Evolutionary conservation across 495 filamentous ascomycete genomes (phyloP).

Genomic region (Penicillium simplicissimum): DNA sequence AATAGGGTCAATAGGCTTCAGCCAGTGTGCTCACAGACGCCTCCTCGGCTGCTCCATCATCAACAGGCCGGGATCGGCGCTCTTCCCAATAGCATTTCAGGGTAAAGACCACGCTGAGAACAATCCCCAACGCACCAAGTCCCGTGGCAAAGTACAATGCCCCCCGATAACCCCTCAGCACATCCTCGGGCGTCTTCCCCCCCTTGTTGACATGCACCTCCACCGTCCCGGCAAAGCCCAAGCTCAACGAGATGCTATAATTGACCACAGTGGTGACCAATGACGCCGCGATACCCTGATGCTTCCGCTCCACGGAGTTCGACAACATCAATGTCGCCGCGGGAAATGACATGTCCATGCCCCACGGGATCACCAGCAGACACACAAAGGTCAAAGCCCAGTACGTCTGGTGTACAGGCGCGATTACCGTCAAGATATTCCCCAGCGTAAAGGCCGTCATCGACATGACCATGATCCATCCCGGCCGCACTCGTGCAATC

Average conservation of each 20-base stretch:
- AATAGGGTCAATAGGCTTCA: background rate
- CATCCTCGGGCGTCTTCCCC: constrained; percentile 28
- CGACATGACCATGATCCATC: constrained; percentile 50
- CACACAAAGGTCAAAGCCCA: constrained; percentile 49
- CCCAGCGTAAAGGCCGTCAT: constrained; percentile 48
- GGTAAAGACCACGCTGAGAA: constrained; percentile 19
- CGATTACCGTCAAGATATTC: constrained; percentile 36
- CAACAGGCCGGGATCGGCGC: background rate
- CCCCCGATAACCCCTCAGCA: constrained; percentile 36
- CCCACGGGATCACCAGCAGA: constrained; percentile 58
- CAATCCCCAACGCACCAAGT: constrained; percentile 26
- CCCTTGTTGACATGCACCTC: constrained; percentile 52
- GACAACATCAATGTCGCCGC: constrained; percentile 32
- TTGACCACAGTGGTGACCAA: constrained; percentile 64
- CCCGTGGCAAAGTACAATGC: constrained; percentile 36
- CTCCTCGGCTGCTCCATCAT: constrained; percentile 1
- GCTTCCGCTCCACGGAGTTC: constrained; percentile 28
- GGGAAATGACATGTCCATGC: constrained; percentile 66
- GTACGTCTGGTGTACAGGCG: constrained; percentile 42
- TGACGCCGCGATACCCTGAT: constrained; percentile 52
- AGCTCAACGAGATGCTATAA: constrained; percentile 59
- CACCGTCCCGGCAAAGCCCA: constrained; percentile 64
- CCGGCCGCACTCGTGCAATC: constrained; percentile 37
- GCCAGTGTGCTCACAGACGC: background rate
- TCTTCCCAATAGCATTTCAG: constrained; percentile 20